Conservation (phyloP, 2,329 filamentous ascomycete genomes). For the Fusarium graminum region DNA sequence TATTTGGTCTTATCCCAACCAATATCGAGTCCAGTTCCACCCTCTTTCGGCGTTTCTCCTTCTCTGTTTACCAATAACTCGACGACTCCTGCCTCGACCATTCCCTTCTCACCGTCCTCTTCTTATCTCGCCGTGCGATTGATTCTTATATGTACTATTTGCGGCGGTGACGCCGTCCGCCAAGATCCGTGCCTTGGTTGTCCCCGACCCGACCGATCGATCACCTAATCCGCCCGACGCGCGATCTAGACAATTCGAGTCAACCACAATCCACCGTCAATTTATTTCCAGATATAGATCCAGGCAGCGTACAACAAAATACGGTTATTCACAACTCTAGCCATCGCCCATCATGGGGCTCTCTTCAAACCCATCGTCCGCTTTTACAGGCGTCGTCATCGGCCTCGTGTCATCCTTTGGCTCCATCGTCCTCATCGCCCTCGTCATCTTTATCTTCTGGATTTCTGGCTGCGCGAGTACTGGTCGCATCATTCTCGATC, state of each 20-base stretch:
- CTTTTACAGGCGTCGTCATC: constrained; percentile 85
- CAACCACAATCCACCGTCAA: constrained; percentile 29
- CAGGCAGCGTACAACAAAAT: neutral
- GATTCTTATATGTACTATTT: constrained; percentile 47
- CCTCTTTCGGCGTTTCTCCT: constrained; percentile 26
- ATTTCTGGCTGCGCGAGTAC: constrained; percentile 77
- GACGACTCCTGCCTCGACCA: constrained; percentile 1
- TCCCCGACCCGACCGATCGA: constrained; percentile 33
- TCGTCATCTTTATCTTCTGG: constrained; percentile 93
- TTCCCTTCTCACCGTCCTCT: constrained; percentile 4
- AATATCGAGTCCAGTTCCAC: constrained; percentile 19
- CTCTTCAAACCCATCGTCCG: constrained; percentile 56
- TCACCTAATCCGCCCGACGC: constrained; percentile 39
- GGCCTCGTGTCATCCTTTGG: constrained; percentile 95
- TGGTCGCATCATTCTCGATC: constrained; percentile 92
- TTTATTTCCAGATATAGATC: neutral
- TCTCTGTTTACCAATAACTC: constrained; percentile 17
- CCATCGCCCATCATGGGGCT: constrained; percentile 49
- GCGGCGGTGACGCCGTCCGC: constrained; percentile 51
- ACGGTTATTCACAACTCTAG: neutral
- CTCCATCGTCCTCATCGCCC: constrained; percentile 84
- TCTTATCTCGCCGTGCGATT: constrained; percentile 43
- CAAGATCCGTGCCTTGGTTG: constrained; percentile 43
- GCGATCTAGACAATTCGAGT: constrained; percentile 31
- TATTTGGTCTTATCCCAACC: constrained; percentile 22